Base-by-base conservation (phyloP, 192 early-diverging fungal species). In the Haplosporangium gracile region DNA sequence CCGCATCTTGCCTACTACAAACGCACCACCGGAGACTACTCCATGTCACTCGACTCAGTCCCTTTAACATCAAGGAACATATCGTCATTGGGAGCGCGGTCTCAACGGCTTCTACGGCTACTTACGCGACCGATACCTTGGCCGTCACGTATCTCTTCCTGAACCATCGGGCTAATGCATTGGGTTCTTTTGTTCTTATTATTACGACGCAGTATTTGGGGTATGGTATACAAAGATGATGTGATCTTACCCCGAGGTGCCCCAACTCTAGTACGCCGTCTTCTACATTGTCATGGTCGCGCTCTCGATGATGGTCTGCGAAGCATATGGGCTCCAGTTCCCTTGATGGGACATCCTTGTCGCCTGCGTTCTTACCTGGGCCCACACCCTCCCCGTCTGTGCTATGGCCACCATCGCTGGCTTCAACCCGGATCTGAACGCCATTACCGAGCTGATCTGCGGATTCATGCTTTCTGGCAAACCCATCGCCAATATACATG, bases 51-150 rank as follows among this genome's bases (percentile, higher is more conserved):
- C 42, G 78, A 81, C 65, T 68, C 75, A 18, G 88, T 6, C 88
- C 88, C 24, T 95, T 95, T 79, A 92, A 90, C 47, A 86, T 94
- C 75, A 95, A 95, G 72, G 94, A 95, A 75, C 94, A 94, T 42
- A 91, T 90, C 68, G 60, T 94, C 32, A 93, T 94, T 47, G 86
- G 84, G 26, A 83, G 92, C n/a, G 88, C 93, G 60, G 91, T 91
- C 34, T 87, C 77, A 70, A 83, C 91, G 70, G 90, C 81, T 38
- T 80, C 78, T 49, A 45, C 38, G n/a, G 87, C 89, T 42, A 89
- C 93, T 13, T 93, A 93, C 70, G 92, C 91, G 47, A 77, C 77
- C 55, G 88, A 84, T 49, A 79, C 75, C 16, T 63, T 88, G 7
- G 22, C 69, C 16, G 53, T 68, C 29, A 77, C 68, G 13, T 79